Evolutionary conservation across 169 alveolate genomes (phyloP).

Genomic region (Cryptosporidium ubiquitum): DNA sequence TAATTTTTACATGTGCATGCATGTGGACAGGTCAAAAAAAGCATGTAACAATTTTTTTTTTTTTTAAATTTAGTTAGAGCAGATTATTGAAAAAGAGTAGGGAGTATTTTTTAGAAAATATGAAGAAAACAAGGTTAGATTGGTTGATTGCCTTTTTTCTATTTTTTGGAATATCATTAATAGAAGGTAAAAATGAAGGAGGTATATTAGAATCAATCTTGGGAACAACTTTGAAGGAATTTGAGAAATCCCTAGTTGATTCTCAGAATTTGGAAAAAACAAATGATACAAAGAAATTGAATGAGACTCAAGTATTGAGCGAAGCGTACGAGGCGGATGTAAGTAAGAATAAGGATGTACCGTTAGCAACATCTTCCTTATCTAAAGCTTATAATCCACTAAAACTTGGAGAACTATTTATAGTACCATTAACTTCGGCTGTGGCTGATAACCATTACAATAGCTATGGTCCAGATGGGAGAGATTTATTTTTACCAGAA

Average conservation of each 20-base stretch:
- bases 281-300: conserved; percentile 18
- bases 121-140: conserved; percentile 69
- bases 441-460: conserved; percentile 59
- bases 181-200: conserved; percentile 58
- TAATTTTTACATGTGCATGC: conserved; percentile 17
- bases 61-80: not conserved
- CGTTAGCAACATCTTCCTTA: conserved; percentile 40
- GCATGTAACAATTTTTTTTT: conserved; percentile 12
- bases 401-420: conserved; percentile 65
- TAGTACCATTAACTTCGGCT: conserved; percentile 53
- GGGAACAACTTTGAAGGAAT: conserved; percentile 47
- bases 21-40: conserved; percentile 45
- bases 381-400: conserved; percentile 69
- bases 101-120: conserved; percentile 26
- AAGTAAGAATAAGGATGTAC: conserved; percentile 8
- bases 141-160: conserved; percentile 44
- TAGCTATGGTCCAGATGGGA: conserved; percentile 68
- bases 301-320: conserved; percentile 25
- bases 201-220: conserved; percentile 56
- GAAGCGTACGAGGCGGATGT: conserved; percentile 55
- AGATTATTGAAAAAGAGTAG: conserved; percentile 6
- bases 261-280: not conserved
- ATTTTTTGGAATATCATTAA: conserved; percentile 32
- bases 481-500: conserved; percentile 55
- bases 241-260: conserved; percentile 29